A percentile compares a stretch with the other conserved stretches of the same genome.
Evolutionary conservation across 1,284 basidiomycete species (phyloP).

Genomic region (Rhodotorula sp.): DNA sequence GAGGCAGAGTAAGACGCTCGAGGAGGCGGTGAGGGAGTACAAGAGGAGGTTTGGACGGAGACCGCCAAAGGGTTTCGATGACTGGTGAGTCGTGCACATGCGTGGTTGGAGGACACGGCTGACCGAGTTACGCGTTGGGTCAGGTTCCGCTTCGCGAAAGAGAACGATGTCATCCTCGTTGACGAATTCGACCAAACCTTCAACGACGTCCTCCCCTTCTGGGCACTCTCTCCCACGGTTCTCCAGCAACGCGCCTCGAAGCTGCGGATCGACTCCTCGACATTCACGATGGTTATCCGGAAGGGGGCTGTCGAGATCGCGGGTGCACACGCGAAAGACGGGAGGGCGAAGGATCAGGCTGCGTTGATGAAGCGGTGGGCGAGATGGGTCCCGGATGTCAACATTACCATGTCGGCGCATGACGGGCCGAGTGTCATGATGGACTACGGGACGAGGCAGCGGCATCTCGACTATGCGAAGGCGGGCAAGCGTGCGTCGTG

Average conservation of each 20-base stretch:
- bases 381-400: constrained; percentile 31
- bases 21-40: constrained; percentile 44
- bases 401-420: constrained; percentile 40
- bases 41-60: constrained; percentile 37
- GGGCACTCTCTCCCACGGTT: constrained; percentile 39
- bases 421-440: constrained; percentile 41
- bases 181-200: constrained; percentile 48
- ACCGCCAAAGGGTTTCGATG: constrained; percentile 46
- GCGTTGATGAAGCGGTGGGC: constrained; percentile 41
- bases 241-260: constrained; percentile 37
- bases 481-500: constrained; percentile 48
- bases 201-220: constrained; percentile 44
- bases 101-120: too few relatives aligned
- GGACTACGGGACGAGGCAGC: constrained; percentile 18
- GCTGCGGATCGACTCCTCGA: constrained; percentile 29
- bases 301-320: constrained; percentile 36
- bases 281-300: constrained; percentile 43
- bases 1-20: constrained; percentile 42
- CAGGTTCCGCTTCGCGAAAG: constrained; percentile 46
- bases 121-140: too few relatives aligned
- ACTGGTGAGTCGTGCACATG: constrained; percentile 39
- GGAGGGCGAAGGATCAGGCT: constrained; percentile 42
- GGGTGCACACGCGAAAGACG: constrained; percentile 37
- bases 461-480: constrained; percentile 45
- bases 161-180: constrained; percentile 44